Conservation (phyloP, 192 early-diverging fungal genomes). For the Phlyctochytrium arcticum region DNA sequence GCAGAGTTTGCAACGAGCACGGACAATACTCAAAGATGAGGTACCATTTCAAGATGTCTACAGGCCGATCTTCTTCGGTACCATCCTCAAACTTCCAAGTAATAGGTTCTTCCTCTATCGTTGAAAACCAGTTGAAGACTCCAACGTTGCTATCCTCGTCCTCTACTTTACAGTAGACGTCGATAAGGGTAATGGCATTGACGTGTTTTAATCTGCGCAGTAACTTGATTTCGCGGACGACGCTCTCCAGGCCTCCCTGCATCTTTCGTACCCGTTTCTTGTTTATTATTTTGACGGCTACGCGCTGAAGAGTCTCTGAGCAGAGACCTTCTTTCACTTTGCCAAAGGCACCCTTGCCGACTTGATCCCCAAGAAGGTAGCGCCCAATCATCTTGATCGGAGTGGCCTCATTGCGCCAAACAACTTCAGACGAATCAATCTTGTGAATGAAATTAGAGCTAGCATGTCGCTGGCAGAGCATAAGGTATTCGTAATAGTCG, state of each 20-base stretch:
- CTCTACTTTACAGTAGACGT: slow-evolving; percentile 60
- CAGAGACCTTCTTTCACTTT: slow-evolving; percentile 61
- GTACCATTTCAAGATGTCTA: slow-evolving; percentile 51
- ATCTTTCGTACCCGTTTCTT: slow-evolving; percentile 56
- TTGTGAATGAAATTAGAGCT: slow-evolving; percentile 56
- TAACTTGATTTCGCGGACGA: slow-evolving; percentile 50
- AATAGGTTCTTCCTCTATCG: slow-evolving; percentile 56
- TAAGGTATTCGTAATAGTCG: slow-evolving; percentile 55
- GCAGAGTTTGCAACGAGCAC: slow-evolving; percentile 48
- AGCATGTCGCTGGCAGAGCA: slow-evolving; percentile 47
- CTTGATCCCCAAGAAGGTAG: slow-evolving; percentile 53
- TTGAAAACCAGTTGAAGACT: slow-evolving; percentile 52
- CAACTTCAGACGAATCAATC: slow-evolving; percentile 50
- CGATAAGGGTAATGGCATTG: slow-evolving; percentile 49
- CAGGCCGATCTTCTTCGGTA: slow-evolving; percentile 30
- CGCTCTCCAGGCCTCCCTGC: slow-evolving; percentile 44
- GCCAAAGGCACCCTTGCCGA: slow-evolving; percentile 57
- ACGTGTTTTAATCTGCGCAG: slow-evolving; percentile 45
- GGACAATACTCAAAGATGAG: slow-evolving; percentile 58
- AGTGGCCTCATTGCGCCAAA: slow-evolving; percentile 39
- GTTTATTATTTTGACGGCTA: slow-evolving; percentile 57
- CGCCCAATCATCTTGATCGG: slow-evolving; percentile 51
- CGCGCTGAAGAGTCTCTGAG: slow-evolving; percentile 50
- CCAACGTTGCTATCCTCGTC: slow-evolving; percentile 47
- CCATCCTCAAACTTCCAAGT: slow-evolving; percentile 51